Evolutionary conservation across 495 filamentous ascomycete genomes (phyloP).

Genomic region (Cenococcum geophilum): DNA sequence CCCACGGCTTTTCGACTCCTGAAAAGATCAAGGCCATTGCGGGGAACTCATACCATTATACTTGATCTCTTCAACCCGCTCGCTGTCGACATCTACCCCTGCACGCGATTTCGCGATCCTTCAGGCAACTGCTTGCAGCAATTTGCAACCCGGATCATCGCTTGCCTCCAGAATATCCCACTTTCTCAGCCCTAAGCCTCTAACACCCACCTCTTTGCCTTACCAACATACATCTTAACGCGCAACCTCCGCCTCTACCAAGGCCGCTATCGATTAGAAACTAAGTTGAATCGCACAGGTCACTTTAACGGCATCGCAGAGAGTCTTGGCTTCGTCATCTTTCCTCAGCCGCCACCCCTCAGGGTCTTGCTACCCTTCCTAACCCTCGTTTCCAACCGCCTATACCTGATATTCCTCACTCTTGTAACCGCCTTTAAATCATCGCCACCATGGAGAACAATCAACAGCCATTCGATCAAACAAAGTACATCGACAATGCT

Average conservation of each 20-base stretch:
- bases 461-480: slow-evolving; percentile 25
- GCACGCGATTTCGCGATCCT: background rate
- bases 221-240: background rate
- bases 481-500: slow-evolving; percentile 40
- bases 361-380: slow-evolving; percentile 8
- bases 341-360: background rate
- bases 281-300: background rate
- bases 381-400: background rate
- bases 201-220: background rate
- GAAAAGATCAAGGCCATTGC: background rate
- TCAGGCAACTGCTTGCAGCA: slow-evolving; percentile 1
- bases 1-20: background rate
- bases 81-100: background rate
- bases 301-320: background rate
- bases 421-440: background rate
- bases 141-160: slow-evolving; percentile 6
- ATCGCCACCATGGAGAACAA: slow-evolving; percentile 23
- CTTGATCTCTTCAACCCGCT: background rate
- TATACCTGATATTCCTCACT: background rate
- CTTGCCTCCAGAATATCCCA: slow-evolving; percentile 5
- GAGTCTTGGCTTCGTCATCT: slow-evolving; percentile 7
- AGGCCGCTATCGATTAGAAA: background rate
- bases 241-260: background rate
- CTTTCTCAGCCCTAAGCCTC: slow-evolving; percentile 7
- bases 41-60: background rate